Conservation (phyloP, 1,284 basidiomycete species). For the Ustanciosporium gigantosporum region DNA sequence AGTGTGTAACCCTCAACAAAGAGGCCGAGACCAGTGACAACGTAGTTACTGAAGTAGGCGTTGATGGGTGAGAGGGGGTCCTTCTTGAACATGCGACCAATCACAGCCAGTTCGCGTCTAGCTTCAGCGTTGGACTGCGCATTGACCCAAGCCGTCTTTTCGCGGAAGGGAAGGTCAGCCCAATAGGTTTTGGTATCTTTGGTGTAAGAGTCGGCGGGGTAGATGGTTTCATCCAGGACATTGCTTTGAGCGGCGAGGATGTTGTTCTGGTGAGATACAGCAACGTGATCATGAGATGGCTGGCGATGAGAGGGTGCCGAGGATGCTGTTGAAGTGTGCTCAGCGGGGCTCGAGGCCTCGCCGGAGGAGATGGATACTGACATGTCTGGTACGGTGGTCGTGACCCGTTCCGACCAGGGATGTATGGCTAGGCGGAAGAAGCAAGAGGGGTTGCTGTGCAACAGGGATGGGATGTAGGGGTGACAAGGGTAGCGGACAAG, state of each 20-base stretch:
- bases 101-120: slow-evolving; percentile 62
- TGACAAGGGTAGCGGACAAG: too few species aligned
- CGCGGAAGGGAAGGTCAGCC: slow-evolving; percentile 59
- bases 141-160: slow-evolving; percentile 62
- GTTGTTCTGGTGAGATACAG: too few species aligned
- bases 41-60: slow-evolving; percentile 65
- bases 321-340: too few species aligned
- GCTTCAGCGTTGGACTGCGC: slow-evolving; percentile 63
- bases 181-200: slow-evolving; percentile 58
- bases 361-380: too few species aligned
- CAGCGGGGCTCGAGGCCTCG: too few species aligned
- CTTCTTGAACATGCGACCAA: slow-evolving; percentile 65
- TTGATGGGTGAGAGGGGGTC: slow-evolving; percentile 63
- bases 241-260: background rate
- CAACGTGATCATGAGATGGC: too few species aligned
- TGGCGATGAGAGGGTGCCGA: too few species aligned
- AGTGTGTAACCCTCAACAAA: slow-evolving; percentile 65
- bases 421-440: too few species aligned
- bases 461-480: too few species aligned
- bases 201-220: slow-evolving; percentile 56
- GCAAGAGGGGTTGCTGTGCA: too few species aligned
- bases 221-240: slow-evolving; percentile 51
- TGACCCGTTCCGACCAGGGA: too few species aligned
- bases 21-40: slow-evolving; percentile 66
- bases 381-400: too few species aligned